phyloP scores from a whole-genome alignment of 2,329 filamentous ascomycete species.

The Diaporthe citriasiana region DNA sequence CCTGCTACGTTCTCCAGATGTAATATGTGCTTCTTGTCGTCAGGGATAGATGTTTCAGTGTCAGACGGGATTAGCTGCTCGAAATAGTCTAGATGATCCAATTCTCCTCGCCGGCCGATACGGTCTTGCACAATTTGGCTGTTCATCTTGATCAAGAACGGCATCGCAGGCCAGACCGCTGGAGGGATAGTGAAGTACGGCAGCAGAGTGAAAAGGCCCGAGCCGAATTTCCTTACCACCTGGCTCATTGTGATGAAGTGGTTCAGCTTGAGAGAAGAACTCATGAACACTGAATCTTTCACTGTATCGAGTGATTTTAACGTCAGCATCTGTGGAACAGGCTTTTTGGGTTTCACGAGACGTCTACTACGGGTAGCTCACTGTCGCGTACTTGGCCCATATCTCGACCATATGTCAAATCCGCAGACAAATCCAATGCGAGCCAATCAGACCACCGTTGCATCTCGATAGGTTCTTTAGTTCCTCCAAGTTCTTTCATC shows the following conservation, averaged over 20 bases:
- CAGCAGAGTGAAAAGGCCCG: constrained; percentile 26
- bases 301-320: neutral
- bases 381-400: constrained; percentile 39
- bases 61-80: constrained; percentile 35
- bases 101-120: constrained; percentile 6
- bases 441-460: constrained; percentile 42
- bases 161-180: constrained; percentile 14
- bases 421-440: constrained; percentile 41
- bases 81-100: constrained; percentile 40
- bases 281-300: constrained; percentile 31
- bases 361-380: constrained; percentile 2
- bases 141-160: constrained; percentile 28
- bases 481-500: constrained; percentile 20
- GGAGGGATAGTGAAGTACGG: constrained; percentile 39
- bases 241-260: constrained; percentile 35
- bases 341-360: neutral
- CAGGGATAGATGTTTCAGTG: neutral
- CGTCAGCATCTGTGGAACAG: neutral
- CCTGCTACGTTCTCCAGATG: constrained; percentile 40
- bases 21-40: constrained; percentile 30
- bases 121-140: constrained; percentile 2
- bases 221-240: constrained; percentile 34
- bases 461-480: constrained; percentile 20
- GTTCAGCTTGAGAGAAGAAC: constrained; percentile 30
- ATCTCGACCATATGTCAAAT: constrained; percentile 35